Evolutionary conservation across 2,329 filamentous ascomycete species (phyloP), one percentile per base, ranked within the genome.

Genomic region (Diaporthe ilicicola): DNA sequence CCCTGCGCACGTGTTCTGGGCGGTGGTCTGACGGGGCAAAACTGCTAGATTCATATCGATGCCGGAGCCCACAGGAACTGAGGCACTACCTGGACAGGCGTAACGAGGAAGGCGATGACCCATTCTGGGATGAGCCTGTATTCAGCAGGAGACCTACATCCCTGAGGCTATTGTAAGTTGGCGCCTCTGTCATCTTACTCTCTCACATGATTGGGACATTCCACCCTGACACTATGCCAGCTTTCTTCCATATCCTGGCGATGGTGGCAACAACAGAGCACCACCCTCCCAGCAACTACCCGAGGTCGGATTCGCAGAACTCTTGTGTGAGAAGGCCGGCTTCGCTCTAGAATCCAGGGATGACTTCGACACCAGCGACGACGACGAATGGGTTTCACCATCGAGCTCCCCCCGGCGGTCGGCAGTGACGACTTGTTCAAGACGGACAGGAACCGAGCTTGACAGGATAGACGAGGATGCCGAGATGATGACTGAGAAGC

Each of bases 151-250:
- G 37, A n/a, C 62, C 71, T 37, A 50, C 62, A 3, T 65, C 64
- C 29, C 51, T 73, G 51, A 71, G 67, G 19, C 37, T 73, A n/a
- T 73, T 73, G 71, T 73, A 54, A 71, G 71, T 64, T 6, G 27
- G 37, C 42, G 32, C 15, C 5, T n/a, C 34, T 62, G 5, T 27
- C 44, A 50, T 6, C 13, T 37, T 10, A 17, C 19, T 48, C 6
- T 34, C 19, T 48, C 6, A 24, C 27, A 48, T 13, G 29, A 7
- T 37, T 22, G 27, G 22, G 19, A 48, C n/a, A 50, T 13, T 37
- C 12, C 44, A 27, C 50, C 7, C 59, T 64, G 22, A 64, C 29
- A 3, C 32, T 1, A 3, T 1, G 15, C 39, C 44, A 73, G 71
- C 32, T 73, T 73, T n/a, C 56, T 73, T 10, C 56, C 65, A 4